Evolutionary conservation across 1,139 yeast genomes (phyloP).

Genomic region (Scheffersomyces titani): DNA sequence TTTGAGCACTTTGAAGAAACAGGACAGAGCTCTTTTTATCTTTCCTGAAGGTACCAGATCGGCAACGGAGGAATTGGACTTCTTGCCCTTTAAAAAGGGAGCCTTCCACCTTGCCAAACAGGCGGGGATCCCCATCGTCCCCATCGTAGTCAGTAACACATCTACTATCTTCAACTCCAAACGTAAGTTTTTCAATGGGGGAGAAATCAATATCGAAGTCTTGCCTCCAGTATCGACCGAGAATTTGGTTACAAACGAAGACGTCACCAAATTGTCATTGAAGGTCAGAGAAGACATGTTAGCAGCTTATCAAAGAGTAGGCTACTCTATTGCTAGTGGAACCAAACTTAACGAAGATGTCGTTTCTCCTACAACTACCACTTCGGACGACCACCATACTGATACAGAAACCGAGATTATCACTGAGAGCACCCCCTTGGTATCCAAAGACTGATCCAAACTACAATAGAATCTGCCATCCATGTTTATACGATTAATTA

Average conservation of each 20-base stretch:
- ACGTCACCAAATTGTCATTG: slow-evolving; percentile 52
- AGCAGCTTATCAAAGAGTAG: slow-evolving; percentile 28
- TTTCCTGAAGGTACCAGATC: slow-evolving; percentile 98
- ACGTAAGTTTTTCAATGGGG: slow-evolving; percentile 55
- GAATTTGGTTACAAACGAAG: slow-evolving; percentile 55
- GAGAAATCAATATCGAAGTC: slow-evolving; percentile 64
- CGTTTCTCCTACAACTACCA: slow-evolving; percentile 1
- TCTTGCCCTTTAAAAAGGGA: slow-evolving; percentile 93
- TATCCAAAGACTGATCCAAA: slow-evolving; percentile 15
- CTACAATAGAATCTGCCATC: background rate
- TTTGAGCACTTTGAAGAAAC: slow-evolving; percentile 54
- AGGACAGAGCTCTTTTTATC: slow-evolving; percentile 74
- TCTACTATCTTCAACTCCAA: slow-evolving; percentile 69
- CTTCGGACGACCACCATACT: slow-evolving; percentile 8
- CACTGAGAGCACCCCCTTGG: slow-evolving; percentile 26
- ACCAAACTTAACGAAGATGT: background rate
- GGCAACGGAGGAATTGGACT: slow-evolving; percentile 60
- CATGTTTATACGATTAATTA: background rate
- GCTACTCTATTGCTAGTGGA: slow-evolving; percentile 28
- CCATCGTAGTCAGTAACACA: slow-evolving; percentile 84
- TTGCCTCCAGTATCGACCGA: slow-evolving; percentile 66
- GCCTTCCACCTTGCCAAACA: slow-evolving; percentile 97
- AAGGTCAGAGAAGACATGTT: slow-evolving; percentile 38
- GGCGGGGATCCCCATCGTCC: slow-evolving; percentile 86
- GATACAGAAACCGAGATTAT: slow-evolving; percentile 25